A percentile compares a stretch with the other conserved stretches of the same genome.
These are phyloP conservation scores for Trametes cinnabarina DNA, from an alignment of 768 basidiomycete species.

Conservation along the genomic window DNA sequence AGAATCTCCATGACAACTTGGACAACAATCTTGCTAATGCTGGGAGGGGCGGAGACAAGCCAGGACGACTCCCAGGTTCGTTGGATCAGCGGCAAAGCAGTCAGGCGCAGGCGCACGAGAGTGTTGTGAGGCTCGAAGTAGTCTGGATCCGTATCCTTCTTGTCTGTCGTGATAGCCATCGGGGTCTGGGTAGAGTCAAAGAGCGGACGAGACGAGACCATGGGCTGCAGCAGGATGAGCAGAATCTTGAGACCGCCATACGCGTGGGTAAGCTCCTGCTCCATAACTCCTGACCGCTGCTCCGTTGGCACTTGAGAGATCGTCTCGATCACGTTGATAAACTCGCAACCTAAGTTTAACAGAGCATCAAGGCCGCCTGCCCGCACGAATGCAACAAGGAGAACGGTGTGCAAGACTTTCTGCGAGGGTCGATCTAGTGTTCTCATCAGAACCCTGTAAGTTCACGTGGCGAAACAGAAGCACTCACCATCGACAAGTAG, in stretches of 20 bases:
- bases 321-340: constrained; percentile 56
- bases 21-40: constrained; percentile 72
- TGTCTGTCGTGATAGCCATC: constrained; percentile 69
- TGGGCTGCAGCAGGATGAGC: constrained; percentile 68
- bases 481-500: constrained; percentile 59
- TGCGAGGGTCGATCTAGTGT: constrained; percentile 69
- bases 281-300: constrained; percentile 53
- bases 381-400: constrained; percentile 72
- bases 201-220: constrained; percentile 77
- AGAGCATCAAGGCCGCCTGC: constrained; percentile 68
- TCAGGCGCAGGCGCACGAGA: constrained; percentile 74
- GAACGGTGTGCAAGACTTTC: constrained; percentile 76
- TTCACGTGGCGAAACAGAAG: not conserved
- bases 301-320: constrained; percentile 50
- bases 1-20: constrained; percentile 78
- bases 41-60: constrained; percentile 73
- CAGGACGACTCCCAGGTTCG: constrained; percentile 82
- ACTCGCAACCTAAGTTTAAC: constrained; percentile 52
- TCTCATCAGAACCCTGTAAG: not conserved
- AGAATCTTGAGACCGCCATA: constrained; percentile 81
- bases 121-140: constrained; percentile 88
- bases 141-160: constrained; percentile 70
- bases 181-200: constrained; percentile 85
- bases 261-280: constrained; percentile 70
- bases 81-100: constrained; percentile 62